phyloP scores from a whole-genome alignment of 2,329 filamentous ascomycete species.

The Pseudonectria foliicola region DNA sequence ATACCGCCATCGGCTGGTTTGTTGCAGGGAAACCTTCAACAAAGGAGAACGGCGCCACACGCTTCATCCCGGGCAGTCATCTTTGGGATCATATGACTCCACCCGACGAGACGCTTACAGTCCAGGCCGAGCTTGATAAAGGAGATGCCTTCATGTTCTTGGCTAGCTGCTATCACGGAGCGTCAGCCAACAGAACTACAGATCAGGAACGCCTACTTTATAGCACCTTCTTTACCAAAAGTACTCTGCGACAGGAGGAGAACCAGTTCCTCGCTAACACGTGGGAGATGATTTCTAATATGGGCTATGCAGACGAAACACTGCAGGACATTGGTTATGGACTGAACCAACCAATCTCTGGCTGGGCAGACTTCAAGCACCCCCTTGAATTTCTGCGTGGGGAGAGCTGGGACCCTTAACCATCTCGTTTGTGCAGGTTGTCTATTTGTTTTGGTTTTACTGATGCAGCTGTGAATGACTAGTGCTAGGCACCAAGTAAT shows the following conservation, averaged over 20 bases:
- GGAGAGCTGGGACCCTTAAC: too few species aligned
- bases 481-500: too few species aligned
- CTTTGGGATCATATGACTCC: conserved; percentile 1
- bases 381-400: too few species aligned
- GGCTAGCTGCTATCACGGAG: conserved; percentile 2
- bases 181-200: conserved; percentile 1
- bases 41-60: conserved; percentile 3
- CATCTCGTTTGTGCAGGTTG: too few species aligned
- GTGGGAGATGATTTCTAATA: background rate
- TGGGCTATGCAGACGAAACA: background rate
- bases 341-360: background rate
- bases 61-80: conserved; percentile 3
- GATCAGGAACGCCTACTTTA: conserved; percentile 2
- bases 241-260: conserved; percentile 1
- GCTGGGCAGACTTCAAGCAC: too few species aligned
- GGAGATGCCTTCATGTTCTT: conserved; percentile 5
- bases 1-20: conserved; percentile 2
- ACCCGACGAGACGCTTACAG: background rate
- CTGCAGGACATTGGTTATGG: conserved; percentile 1
- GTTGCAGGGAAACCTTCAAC: conserved; percentile 1
- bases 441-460: too few species aligned
- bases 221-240: conserved; percentile 1
- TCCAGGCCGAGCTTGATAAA: conserved; percentile 1
- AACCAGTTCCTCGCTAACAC: background rate
- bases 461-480: too few species aligned